Evolutionary conservation across 768 basidiomycete species (phyloP).

Genomic region (Collybia sordida): DNA sequence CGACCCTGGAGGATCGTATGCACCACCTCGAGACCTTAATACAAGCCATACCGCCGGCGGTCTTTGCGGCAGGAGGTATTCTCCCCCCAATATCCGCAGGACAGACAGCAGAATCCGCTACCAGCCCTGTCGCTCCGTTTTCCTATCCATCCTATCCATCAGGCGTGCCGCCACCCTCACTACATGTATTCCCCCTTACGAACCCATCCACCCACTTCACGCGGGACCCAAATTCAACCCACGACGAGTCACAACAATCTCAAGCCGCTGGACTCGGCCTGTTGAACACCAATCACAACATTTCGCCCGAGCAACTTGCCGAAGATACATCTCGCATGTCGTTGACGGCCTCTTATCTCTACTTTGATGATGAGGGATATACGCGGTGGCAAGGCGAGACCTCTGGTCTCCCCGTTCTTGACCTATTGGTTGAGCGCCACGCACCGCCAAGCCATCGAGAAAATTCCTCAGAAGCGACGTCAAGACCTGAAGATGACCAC

Average conservation of each 20-base stretch:
- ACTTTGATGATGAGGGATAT: conserved; percentile 85
- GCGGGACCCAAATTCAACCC: conserved; percentile 34
- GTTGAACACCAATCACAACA: conserved; percentile 32
- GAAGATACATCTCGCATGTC: conserved; percentile 66
- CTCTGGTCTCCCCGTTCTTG: conserved; percentile 86
- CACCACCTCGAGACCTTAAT: conserved; percentile 84
- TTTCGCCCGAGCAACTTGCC: conserved; percentile 42
- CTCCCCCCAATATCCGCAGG: conserved; percentile 29
- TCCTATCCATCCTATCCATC: conserved; percentile 33
- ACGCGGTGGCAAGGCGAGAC: conserved; percentile 93
- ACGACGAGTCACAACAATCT: conserved; percentile 42
- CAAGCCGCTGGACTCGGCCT: conserved; percentile 35
- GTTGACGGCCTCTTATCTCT: conserved; percentile 76
- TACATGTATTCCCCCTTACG: conserved; percentile 75
- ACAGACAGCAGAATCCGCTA: conserved; percentile 24
- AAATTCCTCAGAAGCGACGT: conserved; percentile 12
- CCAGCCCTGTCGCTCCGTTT: conserved; percentile 27
- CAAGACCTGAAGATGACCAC: conserved; percentile 23
- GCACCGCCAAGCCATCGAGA: conserved; percentile 32
- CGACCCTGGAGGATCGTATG: conserved; percentile 87
- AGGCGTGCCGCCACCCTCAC: conserved; percentile 75
- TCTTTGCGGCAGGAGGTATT: conserved; percentile 64
- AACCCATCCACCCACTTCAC: conserved; percentile 82
- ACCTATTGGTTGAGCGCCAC: conserved; percentile 77
- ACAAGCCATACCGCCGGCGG: conserved; percentile 79